Evolutionary conservation across 2,329 filamentous ascomycete genomes (phyloP).

Genomic region (Scedosporium minutisporum): DNA sequence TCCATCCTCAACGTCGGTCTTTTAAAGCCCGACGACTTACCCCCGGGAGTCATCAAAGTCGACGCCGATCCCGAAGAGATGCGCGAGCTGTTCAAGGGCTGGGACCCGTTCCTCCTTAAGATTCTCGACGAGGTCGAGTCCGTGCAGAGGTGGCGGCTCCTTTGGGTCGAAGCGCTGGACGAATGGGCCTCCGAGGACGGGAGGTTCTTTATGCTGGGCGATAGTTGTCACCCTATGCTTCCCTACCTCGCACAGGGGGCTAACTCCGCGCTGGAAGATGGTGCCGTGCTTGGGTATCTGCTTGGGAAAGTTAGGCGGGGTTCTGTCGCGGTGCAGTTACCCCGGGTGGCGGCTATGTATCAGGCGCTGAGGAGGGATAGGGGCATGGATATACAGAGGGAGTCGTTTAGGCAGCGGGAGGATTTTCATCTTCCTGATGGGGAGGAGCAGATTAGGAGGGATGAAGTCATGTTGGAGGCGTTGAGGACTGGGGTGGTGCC

Average conservation of each 20-base stretch:
- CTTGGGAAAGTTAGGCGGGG: conserved; percentile 8
- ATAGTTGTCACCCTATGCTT: conserved; percentile 56
- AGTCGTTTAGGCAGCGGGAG: conserved; percentile 12
- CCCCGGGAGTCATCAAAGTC: conserved; percentile 7
- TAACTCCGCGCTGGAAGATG: conserved; percentile 59
- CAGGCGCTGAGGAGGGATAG: conserved; percentile 10
- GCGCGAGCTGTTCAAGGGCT: conserved; percentile 1
- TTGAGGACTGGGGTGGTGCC: not conserved
- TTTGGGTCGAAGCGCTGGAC: not conserved
- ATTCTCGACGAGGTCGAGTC: conserved; percentile 6
- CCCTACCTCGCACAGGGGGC: conserved; percentile 57
- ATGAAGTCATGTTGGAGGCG: conserved; percentile 10
- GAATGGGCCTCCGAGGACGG: not conserved
- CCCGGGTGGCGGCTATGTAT: conserved; percentile 10
- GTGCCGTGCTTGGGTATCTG: conserved; percentile 46
- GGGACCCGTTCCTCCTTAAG: conserved; percentile 6
- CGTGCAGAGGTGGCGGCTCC: conserved; percentile 10
- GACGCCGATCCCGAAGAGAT: not conserved
- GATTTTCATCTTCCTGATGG: conserved; percentile 12
- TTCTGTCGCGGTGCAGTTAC: conserved; percentile 6
- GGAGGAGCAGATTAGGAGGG: conserved; percentile 9
- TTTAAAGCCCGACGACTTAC: conserved; percentile 34
- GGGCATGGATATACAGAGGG: conserved; percentile 11
- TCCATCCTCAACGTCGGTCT: conserved; percentile 36
- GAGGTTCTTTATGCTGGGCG: conserved; percentile 30